Evolutionary conservation across 2,329 filamentous ascomycete species (phyloP).

Genomic region (Calcarisporium arbuscula): DNA sequence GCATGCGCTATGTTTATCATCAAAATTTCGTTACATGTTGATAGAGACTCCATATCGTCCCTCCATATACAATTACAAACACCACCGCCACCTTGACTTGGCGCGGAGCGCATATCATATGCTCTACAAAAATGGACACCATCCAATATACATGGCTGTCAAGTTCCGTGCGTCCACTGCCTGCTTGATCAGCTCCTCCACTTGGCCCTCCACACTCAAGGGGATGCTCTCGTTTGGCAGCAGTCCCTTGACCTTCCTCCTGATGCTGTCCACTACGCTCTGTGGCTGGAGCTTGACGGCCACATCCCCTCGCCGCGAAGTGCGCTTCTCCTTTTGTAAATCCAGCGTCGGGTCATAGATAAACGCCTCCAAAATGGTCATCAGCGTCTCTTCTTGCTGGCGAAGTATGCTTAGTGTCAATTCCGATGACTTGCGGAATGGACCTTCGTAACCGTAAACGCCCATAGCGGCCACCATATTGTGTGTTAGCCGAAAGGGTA

Average conservation of each 20-base stretch:
- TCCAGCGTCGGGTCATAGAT: constrained; percentile 96
- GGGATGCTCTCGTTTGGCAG: constrained; percentile 85
- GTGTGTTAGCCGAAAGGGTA: constrained; percentile 94
- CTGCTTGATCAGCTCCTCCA: constrained; percentile 87
- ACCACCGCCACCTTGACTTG: background rate
- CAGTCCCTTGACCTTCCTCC: constrained; percentile 77
- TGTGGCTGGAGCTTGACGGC: constrained; percentile 48
- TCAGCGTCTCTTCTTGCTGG: constrained; percentile 90
- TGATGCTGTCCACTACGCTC: constrained; percentile 84
- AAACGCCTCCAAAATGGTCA: constrained; percentile 96
- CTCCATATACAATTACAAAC: too few relatives aligned
- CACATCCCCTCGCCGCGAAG: constrained; percentile 28
- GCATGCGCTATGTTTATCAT: too few relatives aligned
- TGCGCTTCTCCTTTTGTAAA: constrained; percentile 63
- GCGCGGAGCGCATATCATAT: constrained; percentile 3
- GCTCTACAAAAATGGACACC: constrained; percentile 56
- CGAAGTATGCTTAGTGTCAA: constrained; percentile 77
- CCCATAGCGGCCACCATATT: constrained; percentile 99
- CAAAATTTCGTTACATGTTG: too few relatives aligned
- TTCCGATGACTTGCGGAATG: constrained; percentile 86
- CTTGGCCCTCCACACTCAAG: constrained; percentile 90
- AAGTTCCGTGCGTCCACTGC: constrained; percentile 76
- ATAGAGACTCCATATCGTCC: too few relatives aligned
- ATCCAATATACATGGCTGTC: constrained; percentile 94
- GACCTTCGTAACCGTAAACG: constrained; percentile 86